phyloP scores from a whole-genome alignment of 2,329 filamentous ascomycete species.

The Penicillium hordei region DNA sequence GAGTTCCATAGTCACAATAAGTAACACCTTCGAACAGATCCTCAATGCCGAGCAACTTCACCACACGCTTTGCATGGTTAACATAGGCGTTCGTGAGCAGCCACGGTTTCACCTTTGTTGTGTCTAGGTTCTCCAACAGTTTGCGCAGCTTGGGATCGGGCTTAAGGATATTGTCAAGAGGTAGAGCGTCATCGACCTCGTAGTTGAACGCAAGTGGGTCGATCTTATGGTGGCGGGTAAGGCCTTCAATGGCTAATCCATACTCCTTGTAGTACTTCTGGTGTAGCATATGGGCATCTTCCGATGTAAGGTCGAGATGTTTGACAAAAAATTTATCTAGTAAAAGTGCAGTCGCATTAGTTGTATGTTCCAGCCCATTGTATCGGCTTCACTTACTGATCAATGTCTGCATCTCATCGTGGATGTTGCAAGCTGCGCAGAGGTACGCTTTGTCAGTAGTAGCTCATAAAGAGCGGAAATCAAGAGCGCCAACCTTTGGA shows the following conservation, averaged over 20 bases:
- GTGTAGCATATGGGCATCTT: slow-evolving; percentile 84
- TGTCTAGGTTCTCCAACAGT: slow-evolving; percentile 80
- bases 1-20: slow-evolving; percentile 80
- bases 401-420: slow-evolving; percentile 81
- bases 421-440: slow-evolving; percentile 68
- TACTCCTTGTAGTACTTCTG: slow-evolving; percentile 93
- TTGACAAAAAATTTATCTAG: slow-evolving; percentile 60
- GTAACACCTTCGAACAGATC: slow-evolving; percentile 94
- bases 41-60: slow-evolving; percentile 76
- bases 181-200: slow-evolving; percentile 91
- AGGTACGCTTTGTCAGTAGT: slow-evolving; percentile 14
- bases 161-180: slow-evolving; percentile 79
- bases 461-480: not conserved
- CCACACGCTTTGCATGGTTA: slow-evolving; percentile 79
- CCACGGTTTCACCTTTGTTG: slow-evolving; percentile 81
- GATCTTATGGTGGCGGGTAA: slow-evolving; percentile 91
- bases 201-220: slow-evolving; percentile 92
- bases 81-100: slow-evolving; percentile 95
- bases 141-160: slow-evolving; percentile 72
- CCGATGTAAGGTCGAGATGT: slow-evolving; percentile 70
- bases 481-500: slow-evolving; percentile 63
- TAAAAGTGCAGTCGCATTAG: not conserved
- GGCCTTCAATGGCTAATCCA: slow-evolving; percentile 92
- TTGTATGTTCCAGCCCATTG: not conserved
- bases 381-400: slow-evolving; percentile 54